Evolutionary conservation across 2,329 filamentous ascomycete species (phyloP), one percentile per base, ranked within the genome.

Genomic region (Trichoderma semiorbis): DNA sequence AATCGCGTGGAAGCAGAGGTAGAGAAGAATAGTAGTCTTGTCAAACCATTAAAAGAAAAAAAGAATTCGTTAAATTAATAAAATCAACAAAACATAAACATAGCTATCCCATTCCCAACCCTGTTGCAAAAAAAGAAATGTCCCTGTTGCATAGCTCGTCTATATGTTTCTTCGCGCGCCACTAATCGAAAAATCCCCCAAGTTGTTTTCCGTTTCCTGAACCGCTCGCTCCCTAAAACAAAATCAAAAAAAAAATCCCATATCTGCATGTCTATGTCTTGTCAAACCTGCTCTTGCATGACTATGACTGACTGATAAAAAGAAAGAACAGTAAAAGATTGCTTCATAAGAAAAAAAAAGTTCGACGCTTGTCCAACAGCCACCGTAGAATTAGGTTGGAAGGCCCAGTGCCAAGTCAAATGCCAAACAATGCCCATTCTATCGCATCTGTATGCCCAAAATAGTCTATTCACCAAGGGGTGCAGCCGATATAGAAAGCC

Each of bases 111-210:
- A 32, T 58, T 26, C 12, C 30, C 30, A 16, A 50, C 43, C 65
- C 34, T 34, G 21, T 67, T 39, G 21, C 50, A 12, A 21, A 36
- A 57, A 66, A 6, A 18, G 6, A 50, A 69, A 50, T 32, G 11
- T 26, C 16, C 39, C 24, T 26, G n/a, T 53, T 62, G 57, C 28
- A 61, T 62, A 69, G 26, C 66, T 69, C 66, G 57, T 69, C 66
- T 69, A 61, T 69, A 69, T 69, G 39, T 61, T 60, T 60, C 28
- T 32, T 68, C 64, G 21, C 55, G 28, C 66, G 66, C 66, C 66
- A 53, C 57, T n/a, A 60, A 62, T 62, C 57, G 66, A 62, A 53
- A 50, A 50, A 61, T 21, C 26, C 36, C 28, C 26, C 39, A 58
- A 28, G 47, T 53, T 24, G 47, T 47, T 32, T 60, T 30, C 39